Evolutionary conservation across 2,329 filamentous ascomycete species (phyloP).

Genomic region (Claviceps pazoutovae): DNA sequence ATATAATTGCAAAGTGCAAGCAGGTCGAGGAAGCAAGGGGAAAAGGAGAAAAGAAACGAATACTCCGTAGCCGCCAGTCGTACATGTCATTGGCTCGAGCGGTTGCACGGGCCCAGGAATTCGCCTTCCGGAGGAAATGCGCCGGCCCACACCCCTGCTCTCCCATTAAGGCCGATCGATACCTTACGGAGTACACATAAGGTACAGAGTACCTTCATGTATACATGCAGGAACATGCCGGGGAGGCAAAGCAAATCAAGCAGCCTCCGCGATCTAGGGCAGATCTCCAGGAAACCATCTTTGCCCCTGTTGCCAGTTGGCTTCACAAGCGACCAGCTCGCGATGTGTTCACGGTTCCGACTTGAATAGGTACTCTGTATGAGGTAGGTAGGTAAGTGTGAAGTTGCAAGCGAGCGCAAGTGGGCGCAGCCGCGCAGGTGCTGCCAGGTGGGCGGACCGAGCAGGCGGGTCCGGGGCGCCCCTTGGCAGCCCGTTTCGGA

Average conservation of each 20-base stretch:
- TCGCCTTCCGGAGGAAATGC: conserved; percentile 2
- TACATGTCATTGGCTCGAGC: conserved; percentile 1
- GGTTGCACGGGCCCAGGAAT: not conserved
- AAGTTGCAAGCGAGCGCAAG: not conserved
- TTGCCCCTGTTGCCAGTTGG: no score
- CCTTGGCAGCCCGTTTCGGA: not conserved
- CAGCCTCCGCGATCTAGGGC: no score
- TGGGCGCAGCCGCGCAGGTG: not conserved
- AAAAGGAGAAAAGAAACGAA: not conserved
- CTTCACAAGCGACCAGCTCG: no score
- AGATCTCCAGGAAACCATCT: no score
- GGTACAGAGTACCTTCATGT: no score
- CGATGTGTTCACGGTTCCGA: no score
- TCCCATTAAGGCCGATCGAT: no score
- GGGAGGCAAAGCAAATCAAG: no score
- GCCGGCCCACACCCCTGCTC: not conserved
- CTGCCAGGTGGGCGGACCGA: not conserved
- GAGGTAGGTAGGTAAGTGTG: no score
- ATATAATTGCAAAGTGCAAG: not conserved
- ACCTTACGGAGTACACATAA: no score
- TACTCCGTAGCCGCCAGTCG: not conserved
- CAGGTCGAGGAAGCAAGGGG: not conserved
- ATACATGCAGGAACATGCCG: no score
- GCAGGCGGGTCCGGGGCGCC: not conserved
- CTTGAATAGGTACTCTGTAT: no score